phyloP scores from a whole-genome alignment of 768 basidiomycete species.

The Galerina marginata region DNA sequence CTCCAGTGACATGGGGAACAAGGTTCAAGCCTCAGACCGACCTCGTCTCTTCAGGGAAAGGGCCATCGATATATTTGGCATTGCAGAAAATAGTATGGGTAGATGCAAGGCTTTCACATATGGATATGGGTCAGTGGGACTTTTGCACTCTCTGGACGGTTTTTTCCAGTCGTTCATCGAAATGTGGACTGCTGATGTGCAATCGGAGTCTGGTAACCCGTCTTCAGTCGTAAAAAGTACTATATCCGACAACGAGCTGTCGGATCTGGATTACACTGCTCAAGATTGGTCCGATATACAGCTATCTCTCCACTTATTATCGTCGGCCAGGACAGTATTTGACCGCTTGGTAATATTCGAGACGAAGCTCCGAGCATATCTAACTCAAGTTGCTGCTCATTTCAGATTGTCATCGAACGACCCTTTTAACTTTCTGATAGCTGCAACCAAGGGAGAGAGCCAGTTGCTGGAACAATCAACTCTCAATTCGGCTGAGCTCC shows the following conservation, averaged over 20 bases:
- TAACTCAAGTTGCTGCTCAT: constrained; percentile 63
- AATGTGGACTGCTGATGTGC: constrained; percentile 59
- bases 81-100: constrained; percentile 79
- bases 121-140: constrained; percentile 80
- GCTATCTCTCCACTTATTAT: constrained; percentile 78
- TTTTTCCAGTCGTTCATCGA: constrained; percentile 76
- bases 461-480: constrained; percentile 83
- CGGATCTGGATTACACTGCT: constrained; percentile 83
- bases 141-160: constrained; percentile 76
- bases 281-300: constrained; percentile 93
- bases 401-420: constrained; percentile 64
- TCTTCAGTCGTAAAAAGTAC: constrained; percentile 31
- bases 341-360: constrained; percentile 77
- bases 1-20: constrained; percentile 46
- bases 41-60: constrained; percentile 77
- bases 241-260: constrained; percentile 64
- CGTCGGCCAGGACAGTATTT: constrained; percentile 74
- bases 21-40: constrained; percentile 45
- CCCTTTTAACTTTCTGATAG: constrained; percentile 57
- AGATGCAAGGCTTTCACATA: constrained; percentile 85
- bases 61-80: constrained; percentile 72
- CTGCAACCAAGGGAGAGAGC: constrained; percentile 69
- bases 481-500: constrained; percentile 82
- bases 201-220: constrained; percentile 38
- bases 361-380: constrained; percentile 59